phyloP scores from a whole-genome alignment of 345 rosid species.

The Camelina sativa region DNA sequence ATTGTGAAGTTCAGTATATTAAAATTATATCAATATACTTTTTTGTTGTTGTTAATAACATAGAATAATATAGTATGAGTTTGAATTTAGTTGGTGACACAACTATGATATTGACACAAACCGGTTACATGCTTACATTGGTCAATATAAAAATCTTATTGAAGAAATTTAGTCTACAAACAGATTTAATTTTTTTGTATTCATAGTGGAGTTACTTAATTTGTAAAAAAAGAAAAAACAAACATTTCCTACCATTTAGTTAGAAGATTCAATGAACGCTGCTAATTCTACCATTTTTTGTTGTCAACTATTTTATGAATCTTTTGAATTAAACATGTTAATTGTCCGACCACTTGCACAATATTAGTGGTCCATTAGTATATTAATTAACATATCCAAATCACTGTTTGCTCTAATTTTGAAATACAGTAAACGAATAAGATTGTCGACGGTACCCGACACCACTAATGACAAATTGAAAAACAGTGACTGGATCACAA shows the following conservation, averaged over 20 bases:
- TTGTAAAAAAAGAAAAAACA: background rate
- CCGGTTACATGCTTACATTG: background rate
- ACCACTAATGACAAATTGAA: background rate
- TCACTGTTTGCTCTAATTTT: background rate
- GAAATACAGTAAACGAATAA: conserved; percentile 2
- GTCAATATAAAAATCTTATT: background rate
- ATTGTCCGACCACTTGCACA: background rate
- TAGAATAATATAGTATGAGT: background rate
- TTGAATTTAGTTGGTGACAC: background rate
- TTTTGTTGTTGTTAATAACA: no score
- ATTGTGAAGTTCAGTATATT: no score
- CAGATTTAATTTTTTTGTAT: background rate
- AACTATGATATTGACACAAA: background rate
- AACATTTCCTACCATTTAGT: background rate
- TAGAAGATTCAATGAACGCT: background rate
- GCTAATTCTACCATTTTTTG: background rate
- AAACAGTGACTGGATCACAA: background rate
- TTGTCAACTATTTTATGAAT: background rate
- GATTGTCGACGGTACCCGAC: conserved; percentile 21
- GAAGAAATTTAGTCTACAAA: background rate
- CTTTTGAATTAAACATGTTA: no score
- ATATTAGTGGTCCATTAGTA: background rate
- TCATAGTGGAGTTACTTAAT: background rate
- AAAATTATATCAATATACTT: no score
- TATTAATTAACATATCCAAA: background rate